Percentiles rank a stretch among this genome's conserved stretches.
phyloP scores from a whole-genome alignment of 192 early-diverging fungal species.

The Mortierella hygrophila region DNA sequence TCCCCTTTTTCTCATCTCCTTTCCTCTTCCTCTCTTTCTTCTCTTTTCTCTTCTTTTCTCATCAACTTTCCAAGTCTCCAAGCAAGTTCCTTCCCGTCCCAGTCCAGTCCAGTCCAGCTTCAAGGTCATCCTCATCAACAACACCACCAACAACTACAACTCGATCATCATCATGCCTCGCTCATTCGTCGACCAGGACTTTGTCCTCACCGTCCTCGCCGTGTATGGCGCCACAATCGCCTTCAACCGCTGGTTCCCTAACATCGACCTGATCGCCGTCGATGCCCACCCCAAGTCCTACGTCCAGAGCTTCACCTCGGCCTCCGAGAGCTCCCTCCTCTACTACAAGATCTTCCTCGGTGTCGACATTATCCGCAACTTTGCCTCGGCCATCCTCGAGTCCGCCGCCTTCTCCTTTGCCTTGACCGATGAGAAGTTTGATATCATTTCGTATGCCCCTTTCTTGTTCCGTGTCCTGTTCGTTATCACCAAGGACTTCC shows the following conservation, averaged over 20 bases:
- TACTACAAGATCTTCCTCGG: conserved; percentile 30
- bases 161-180: conserved; percentile 34
- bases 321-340: conserved; percentile 15
- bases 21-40: not conserved
- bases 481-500: conserved; percentile 36
- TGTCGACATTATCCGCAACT: conserved; percentile 37
- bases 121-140: not conserved
- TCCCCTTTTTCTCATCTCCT: too few species aligned
- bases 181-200: conserved; percentile 47
- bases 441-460: conserved; percentile 30
- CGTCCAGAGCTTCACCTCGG: conserved; percentile 24
- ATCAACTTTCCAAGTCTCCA: conserved; percentile 4
- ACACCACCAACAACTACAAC: not conserved
- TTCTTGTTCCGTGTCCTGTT: conserved; percentile 22
- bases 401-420: conserved; percentile 51
- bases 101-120: not conserved
- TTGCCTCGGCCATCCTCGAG: conserved; percentile 31
- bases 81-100: not conserved
- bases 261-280: conserved; percentile 35
- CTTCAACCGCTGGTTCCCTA: conserved; percentile 48
- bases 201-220: conserved; percentile 39
- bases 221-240: conserved; percentile 36
- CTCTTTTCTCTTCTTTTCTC: conserved; percentile 4
- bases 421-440: conserved; percentile 22
- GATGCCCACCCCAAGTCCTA: conserved; percentile 44